These are phyloP conservation scores for Pseudopediastrum boryanum DNA, from an alignment of 139 green algal genomes.

Conservation along the genomic window DNA sequence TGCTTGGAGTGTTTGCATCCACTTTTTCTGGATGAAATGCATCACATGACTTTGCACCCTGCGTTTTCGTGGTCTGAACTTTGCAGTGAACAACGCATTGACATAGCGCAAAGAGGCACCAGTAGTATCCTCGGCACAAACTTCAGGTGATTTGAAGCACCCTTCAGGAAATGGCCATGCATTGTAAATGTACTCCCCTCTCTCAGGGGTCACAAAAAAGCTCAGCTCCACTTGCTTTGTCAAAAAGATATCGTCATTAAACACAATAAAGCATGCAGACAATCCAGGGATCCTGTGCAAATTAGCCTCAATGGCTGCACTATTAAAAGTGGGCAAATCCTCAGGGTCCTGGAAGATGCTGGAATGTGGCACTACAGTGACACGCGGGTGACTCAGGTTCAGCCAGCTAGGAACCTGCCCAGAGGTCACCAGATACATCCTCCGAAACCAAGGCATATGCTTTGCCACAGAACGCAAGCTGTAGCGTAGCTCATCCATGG, in stretches of 20 bases:
- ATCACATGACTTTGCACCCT: not conserved
- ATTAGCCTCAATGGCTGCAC: not conserved
- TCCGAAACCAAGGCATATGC: not conserved
- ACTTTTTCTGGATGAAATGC: not conserved
- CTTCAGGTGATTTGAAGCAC: not conserved
- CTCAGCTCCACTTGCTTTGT: not conserved
- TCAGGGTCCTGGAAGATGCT: not conserved
- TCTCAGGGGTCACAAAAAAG: not conserved
- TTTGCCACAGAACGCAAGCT: not conserved
- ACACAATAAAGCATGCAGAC: not conserved
- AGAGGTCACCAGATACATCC: not conserved
- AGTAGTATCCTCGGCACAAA: not conserved
- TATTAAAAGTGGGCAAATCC: constrained; percentile 6
- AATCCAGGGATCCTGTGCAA: not conserved
- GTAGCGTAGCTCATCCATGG: not conserved
- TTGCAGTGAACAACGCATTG: not conserved
- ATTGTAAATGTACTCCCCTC: not conserved
- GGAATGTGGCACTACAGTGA: not conserved
- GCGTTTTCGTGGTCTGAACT: not conserved
- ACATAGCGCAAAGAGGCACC: not conserved
- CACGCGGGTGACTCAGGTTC: not conserved
- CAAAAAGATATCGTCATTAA: constrained; percentile 5
- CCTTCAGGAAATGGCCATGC: not conserved
- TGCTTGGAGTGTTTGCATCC: not conserved
- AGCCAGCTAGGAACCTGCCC: not conserved